Base-by-base conservation (phyloP, 2,329 filamentous ascomycete species). In the Aureobasidium pullulans region DNA sequence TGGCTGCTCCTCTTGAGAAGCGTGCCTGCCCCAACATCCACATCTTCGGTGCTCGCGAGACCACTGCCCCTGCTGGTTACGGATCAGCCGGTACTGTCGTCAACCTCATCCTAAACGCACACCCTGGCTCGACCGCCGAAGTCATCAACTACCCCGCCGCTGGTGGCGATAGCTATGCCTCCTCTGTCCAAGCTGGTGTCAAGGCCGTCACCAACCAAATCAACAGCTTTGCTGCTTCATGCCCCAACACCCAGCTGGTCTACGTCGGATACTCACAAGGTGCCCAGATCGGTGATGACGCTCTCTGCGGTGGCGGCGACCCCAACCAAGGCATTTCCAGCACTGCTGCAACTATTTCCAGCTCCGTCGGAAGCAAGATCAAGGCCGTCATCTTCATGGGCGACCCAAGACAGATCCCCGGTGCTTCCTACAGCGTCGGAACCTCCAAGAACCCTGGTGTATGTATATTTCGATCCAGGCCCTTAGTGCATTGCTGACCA, bases 261-360 rank as follows among this genome's bases (percentile, higher is more conserved):
- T 71, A 86, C 34, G 80, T 86, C 39, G 84, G 84, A 37, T 86
- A 86, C 69, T 84, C 81, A 7, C 83, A 84, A 78, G 83, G 83
- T 47, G 82, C 79, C 43, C 81, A 86, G 71, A 85, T 86, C 64
- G 79, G 83, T 69, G 83, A 86, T 63, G 81, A 84, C 64, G 83
- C 82, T 6, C 71, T 85, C 42, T 85, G 83, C 65, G 83, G 83
- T 13, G 83, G 82, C 31, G 75, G 76, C 5, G 79, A 80, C 60
- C 68, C 71, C 4, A 78, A 77, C 56, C 66, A 72, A 43, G 78
- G 78, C 60, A 70, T 81, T 53, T 67, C 71, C 23, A 77, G 75
- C 52, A 77, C 79, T 6, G 75, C 76, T 8, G 54, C 60, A 3
- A 47, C 48, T 15, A 62, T 67, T 28, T 62, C 60, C n/a, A 77